These are phyloP conservation scores for Corymbia calophylla DNA, from an alignment of 441 rosid genomes.

Conservation along the genomic window DNA sequence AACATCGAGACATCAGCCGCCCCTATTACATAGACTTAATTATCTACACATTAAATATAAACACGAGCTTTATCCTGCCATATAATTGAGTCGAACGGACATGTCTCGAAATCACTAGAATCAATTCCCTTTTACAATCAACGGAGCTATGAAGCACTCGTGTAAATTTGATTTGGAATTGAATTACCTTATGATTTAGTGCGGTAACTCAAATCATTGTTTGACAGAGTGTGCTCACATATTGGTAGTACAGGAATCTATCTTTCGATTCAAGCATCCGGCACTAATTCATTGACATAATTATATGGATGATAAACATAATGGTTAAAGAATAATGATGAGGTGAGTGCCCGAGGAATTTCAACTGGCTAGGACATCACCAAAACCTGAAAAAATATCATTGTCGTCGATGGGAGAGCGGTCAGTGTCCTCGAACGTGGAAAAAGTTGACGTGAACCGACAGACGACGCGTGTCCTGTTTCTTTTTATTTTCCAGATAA, in stretches of 20 bases:
- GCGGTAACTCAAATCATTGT: background rate
- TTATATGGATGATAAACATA: background rate
- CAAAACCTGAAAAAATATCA: background rate
- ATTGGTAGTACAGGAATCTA: background rate
- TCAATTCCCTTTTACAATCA: background rate
- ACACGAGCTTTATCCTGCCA: background rate
- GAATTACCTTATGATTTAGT: background rate
- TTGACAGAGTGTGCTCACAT: background rate
- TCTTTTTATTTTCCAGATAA: background rate
- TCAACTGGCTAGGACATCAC: background rate
- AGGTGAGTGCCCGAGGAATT: background rate
- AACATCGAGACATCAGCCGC: background rate
- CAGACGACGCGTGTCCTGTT: background rate
- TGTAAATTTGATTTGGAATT: background rate
- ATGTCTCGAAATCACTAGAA: background rate
- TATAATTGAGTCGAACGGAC: background rate
- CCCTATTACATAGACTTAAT: background rate
- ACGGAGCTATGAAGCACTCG: background rate
- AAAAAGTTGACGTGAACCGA: background rate
- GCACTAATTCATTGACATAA: background rate
- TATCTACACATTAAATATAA: background rate
- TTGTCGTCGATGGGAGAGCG: background rate
- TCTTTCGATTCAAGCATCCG: background rate
- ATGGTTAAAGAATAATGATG: background rate
- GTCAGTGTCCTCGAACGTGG: background rate